Evolutionary conservation across 805 yeast species (phyloP).

Genomic region (Trichomonascus vanleenenianus): DNA sequence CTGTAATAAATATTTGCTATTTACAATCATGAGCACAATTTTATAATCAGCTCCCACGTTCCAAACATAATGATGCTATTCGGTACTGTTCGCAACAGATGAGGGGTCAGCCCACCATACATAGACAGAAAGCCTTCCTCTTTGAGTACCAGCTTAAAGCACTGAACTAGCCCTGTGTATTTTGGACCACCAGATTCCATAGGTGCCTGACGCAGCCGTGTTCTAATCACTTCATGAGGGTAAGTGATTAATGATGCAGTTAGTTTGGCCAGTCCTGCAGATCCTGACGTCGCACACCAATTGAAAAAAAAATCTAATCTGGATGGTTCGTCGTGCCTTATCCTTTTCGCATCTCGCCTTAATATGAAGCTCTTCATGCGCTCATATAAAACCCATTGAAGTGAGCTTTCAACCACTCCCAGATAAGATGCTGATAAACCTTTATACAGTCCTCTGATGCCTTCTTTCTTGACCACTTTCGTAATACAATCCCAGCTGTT

Average conservation of each 20-base stretch:
- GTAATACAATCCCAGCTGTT: slow-evolving; percentile 80
- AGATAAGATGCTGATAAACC: slow-evolving; percentile 93
- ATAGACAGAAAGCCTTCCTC: slow-evolving; percentile 90
- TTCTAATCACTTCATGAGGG: slow-evolving; percentile 96
- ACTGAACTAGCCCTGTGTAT: slow-evolving; percentile 83
- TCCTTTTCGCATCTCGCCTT: slow-evolving; percentile 39
- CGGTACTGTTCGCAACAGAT: slow-evolving; percentile 92
- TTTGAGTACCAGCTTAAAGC: slow-evolving; percentile 73
- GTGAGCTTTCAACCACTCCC: slow-evolving; percentile 86
- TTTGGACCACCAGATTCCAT: slow-evolving; percentile 69
- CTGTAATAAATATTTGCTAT: too few relatives aligned
- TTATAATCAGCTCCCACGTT: slow-evolving; percentile 79
- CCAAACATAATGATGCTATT: slow-evolving; percentile 98
- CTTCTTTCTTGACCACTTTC: slow-evolving; percentile 67
- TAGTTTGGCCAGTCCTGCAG: slow-evolving; percentile 95
- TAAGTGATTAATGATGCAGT: slow-evolving; percentile 87
- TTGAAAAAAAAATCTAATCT: slow-evolving; percentile 60
- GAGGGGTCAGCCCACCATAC: slow-evolving; percentile 98
- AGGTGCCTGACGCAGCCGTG: slow-evolving; percentile 94
- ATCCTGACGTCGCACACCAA: slow-evolving; percentile 95
- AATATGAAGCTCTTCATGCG: slow-evolving; percentile 75
- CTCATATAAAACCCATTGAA: slow-evolving; percentile 96
- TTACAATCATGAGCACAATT: slow-evolving; percentile 1
- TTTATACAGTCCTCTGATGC: slow-evolving; percentile 68
- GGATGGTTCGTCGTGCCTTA: slow-evolving; percentile 28